These are phyloP conservation scores for Talaromyces pinophilus DNA, from an alignment of 2,329 filamentous ascomycete species.

Conservation along the genomic window DNA sequence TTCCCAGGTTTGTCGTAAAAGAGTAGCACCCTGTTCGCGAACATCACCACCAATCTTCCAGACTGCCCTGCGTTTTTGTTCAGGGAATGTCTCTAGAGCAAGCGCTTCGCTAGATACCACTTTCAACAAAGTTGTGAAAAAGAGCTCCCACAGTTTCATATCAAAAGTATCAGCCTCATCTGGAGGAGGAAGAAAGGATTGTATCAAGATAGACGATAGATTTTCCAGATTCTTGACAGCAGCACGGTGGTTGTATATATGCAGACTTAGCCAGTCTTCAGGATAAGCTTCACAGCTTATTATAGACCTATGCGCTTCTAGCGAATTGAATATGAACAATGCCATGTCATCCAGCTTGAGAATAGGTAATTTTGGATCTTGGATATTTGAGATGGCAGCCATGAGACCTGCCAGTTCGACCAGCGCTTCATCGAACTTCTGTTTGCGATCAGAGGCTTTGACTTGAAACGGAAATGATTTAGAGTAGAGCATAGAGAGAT, in stretches of 20 bases:
- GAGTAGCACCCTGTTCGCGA: constrained; percentile 82
- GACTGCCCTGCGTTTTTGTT: constrained; percentile 92
- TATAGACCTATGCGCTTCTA: constrained; percentile 87
- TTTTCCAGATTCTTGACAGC: constrained; percentile 84
- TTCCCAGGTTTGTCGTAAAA: constrained; percentile 85
- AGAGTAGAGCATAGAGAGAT: constrained; percentile 85
- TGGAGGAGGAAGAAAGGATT: constrained; percentile 80
- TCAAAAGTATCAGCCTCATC: constrained; percentile 92
- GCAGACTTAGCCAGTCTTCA: constrained; percentile 82
- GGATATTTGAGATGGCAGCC: constrained; percentile 74
- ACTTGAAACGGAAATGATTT: constrained; percentile 84
- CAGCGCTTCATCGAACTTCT: constrained; percentile 79
- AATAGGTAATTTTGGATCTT: constrained; percentile 72
- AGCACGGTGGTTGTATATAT: constrained; percentile 90
- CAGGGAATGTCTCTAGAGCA: constrained; percentile 91
- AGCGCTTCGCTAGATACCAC: constrained; percentile 86
- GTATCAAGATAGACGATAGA: constrained; percentile 74
- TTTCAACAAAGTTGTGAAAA: constrained; percentile 85
- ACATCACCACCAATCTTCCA: constrained; percentile 99
- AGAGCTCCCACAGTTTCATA: constrained; percentile 89
- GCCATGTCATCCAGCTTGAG: constrained; percentile 77
- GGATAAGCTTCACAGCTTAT: constrained; percentile 89
- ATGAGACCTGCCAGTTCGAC: constrained; percentile 87
- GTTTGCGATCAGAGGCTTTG: constrained; percentile 61
- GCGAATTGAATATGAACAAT: constrained; percentile 71